Percentiles rank a stretch among this genome's conserved stretches.
These are phyloP conservation scores for Aspergillus bridgeri DNA, from an alignment of 495 filamentous ascomycete genomes.

Conservation along the genomic window DNA sequence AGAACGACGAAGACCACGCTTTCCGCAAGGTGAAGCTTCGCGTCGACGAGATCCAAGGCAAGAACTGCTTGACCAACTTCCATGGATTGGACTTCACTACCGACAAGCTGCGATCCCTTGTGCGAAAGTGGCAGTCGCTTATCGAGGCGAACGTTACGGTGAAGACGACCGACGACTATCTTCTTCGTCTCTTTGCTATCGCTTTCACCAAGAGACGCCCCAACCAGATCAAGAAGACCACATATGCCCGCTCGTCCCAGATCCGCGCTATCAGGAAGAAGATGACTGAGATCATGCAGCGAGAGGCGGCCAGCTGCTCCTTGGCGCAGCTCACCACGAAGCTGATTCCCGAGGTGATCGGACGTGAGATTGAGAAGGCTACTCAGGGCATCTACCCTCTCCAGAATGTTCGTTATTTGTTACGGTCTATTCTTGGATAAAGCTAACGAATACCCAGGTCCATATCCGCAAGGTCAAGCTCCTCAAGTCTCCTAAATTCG, in stretches of 20 bases:
- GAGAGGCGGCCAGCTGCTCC: conserved; percentile 90
- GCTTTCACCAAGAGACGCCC: conserved; percentile 98
- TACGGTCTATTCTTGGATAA: neutral
- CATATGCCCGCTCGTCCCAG: conserved; percentile 92
- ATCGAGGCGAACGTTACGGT: conserved; percentile 99
- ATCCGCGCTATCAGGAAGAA: conserved; percentile 97
- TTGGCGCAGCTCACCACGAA: conserved; percentile 93
- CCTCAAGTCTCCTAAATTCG: conserved; percentile 96
- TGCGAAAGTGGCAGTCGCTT: conserved; percentile 98
- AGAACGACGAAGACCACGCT: conserved; percentile 98
- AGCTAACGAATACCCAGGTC: conserved; percentile 59
- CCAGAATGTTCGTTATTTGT: conserved; percentile 75
- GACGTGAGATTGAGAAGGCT: conserved; percentile 98
- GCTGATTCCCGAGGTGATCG: conserved; percentile 98
- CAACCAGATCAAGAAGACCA: conserved; percentile 99
- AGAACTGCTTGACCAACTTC: conserved; percentile 99
- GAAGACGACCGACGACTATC: conserved; percentile 99
- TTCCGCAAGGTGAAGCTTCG: conserved; percentile 99
- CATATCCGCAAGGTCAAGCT: conserved; percentile 99
- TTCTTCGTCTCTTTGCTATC: conserved; percentile 95
- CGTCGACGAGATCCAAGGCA: conserved; percentile 97
- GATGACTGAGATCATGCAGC: conserved; percentile 98
- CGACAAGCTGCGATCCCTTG: conserved; percentile 96
- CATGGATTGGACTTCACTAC: conserved; percentile 99
- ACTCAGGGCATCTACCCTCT: conserved; percentile 99